Evolutionary conservation across 1,284 basidiomycete species (phyloP), one percentile per base, ranked within the genome.

Genomic region (Cutaneotrichosporon curvatum): DNA sequence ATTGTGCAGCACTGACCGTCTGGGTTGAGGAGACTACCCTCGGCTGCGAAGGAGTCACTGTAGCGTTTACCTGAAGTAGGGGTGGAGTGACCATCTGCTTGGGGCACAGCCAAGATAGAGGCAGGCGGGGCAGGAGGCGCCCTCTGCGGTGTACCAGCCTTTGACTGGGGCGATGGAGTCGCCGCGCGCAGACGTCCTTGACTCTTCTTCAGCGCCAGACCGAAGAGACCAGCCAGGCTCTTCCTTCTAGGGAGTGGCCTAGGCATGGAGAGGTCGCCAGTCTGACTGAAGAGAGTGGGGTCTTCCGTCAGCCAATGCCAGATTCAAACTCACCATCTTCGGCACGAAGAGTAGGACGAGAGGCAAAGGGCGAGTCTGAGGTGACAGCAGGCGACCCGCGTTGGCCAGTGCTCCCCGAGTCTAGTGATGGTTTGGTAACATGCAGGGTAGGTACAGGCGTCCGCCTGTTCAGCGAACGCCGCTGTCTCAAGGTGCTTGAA

Each of bases 211-310:
- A 62, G 35, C 10, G 51, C 25, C 1, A 60, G 23, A 9, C 61
- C 62, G 45, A 70, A 70, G 1, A 70, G 48, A 3, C 63, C 65
- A 5, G 50, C 57, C 8, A 70, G 51, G 35, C 59, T 62, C 46
- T 68, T 67, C 18, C 68, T 43, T 51, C 64, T 67, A 1, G 65
- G 68, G 20, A n/a, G 41, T 43, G 3, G 22, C 30, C 37, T 19
- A 32, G 32, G 25, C 23, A 25, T 2, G 19, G 25, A 19, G 32
- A 19, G 2, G n/a, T 33, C 15, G 43, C 18, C 2, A 19, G 30
- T 3, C 6, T 30, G 14, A 20, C 21, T 14, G 33, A 11, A 3
- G 20, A 11, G 25, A 15, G n/a, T 2, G 31, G 19, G 23, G 25
- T 39, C n/a, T n/a, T n/a, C n/a, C n/a, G n/a, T n/a, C n/a, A n/a